Evolutionary conservation across 495 filamentous ascomycete genomes (phyloP).

Genomic region (Barbatosphaeria neglecta): DNA sequence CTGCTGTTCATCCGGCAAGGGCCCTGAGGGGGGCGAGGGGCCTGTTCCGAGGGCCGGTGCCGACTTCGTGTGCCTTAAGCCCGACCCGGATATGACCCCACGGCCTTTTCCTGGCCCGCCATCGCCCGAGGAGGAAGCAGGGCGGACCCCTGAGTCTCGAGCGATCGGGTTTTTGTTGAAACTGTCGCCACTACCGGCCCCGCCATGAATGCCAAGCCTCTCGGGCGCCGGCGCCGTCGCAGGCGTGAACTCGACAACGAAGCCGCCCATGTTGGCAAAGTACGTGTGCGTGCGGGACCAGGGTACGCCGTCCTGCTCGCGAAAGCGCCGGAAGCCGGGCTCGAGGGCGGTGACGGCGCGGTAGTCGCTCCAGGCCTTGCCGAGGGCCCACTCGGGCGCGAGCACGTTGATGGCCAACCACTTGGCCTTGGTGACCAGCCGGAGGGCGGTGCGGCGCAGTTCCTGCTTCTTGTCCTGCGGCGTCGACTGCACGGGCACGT

Average conservation of each 20-base stretch:
- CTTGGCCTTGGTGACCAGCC: slow-evolving; percentile 5
- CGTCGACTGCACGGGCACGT: neutral
- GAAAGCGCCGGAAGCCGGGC: neutral
- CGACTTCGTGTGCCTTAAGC: neutral
- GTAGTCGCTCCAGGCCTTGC: slow-evolving; percentile 3
- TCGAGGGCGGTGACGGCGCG: neutral
- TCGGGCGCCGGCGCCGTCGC: slow-evolving; percentile 1
- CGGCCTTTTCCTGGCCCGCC: no score
- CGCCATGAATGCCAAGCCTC: neutral
- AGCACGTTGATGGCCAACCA: slow-evolving; percentile 16
- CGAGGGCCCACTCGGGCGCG: slow-evolving; percentile 13
- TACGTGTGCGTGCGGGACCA: slow-evolving; percentile 26
- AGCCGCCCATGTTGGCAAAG: slow-evolving; percentile 32
- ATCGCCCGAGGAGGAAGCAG: no score
- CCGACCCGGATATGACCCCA: neutral
- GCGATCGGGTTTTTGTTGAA: no score
- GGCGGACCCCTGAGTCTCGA: no score
- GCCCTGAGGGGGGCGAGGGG: neutral
- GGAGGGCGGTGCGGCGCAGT: neutral
- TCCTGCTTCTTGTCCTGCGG: neutral
- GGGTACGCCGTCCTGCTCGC: slow-evolving; percentile 3
- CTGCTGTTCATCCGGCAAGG: neutral
- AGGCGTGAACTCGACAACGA: slow-evolving; percentile 12
- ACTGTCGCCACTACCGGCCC: neutral
- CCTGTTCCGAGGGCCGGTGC: neutral